Percentiles rank a stretch among this genome's conserved stretches.
phyloP scores from a whole-genome alignment of 2,329 filamentous ascomycete species.

The Microdochium paspali region DNA sequence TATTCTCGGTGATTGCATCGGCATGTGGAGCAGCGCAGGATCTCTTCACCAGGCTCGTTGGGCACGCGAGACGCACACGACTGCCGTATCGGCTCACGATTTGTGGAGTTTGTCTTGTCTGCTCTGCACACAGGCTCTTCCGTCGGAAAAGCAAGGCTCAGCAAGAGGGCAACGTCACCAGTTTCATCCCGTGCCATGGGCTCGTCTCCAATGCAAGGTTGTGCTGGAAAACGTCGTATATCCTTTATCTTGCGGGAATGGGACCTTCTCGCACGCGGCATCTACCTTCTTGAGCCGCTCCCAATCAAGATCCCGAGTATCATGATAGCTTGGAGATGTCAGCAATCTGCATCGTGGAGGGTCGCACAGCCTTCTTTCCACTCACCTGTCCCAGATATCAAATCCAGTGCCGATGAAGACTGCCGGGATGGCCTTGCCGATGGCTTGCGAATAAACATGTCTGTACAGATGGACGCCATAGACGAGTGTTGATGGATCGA shows the following conservation, averaged over 20 bases:
- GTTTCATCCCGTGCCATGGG: background rate
- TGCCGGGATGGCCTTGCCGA: conserved; percentile 35
- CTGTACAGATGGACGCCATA: conserved; percentile 55
- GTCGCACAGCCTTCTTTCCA: conserved; percentile 1
- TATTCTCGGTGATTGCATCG: too few species aligned
- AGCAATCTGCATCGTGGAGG: too few species aligned
- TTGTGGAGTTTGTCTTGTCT: background rate
- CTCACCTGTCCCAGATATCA: conserved; percentile 40
- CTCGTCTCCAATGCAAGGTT: conserved; percentile 26
- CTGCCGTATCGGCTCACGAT: background rate
- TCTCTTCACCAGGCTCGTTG: background rate
- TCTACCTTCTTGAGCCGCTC: conserved; percentile 23
- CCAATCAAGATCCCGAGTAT: conserved; percentile 14
- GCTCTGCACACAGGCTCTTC: background rate
- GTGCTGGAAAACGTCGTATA: conserved; percentile 30
- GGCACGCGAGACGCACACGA: background rate
- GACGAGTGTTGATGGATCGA: conserved; percentile 40
- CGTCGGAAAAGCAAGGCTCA: background rate
- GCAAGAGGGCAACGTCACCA: too few species aligned
- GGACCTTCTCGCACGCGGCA: conserved; percentile 15
- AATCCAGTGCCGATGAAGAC: conserved; percentile 49
- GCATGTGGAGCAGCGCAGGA: background rate
- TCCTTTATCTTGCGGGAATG: conserved; percentile 27
- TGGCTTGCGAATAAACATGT: conserved; percentile 39
- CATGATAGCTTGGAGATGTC: conserved; percentile 1